These are phyloP conservation scores for Phytophthora sp. DNA, from an alignment of 352 stramenopile species.

Conservation along the genomic window DNA sequence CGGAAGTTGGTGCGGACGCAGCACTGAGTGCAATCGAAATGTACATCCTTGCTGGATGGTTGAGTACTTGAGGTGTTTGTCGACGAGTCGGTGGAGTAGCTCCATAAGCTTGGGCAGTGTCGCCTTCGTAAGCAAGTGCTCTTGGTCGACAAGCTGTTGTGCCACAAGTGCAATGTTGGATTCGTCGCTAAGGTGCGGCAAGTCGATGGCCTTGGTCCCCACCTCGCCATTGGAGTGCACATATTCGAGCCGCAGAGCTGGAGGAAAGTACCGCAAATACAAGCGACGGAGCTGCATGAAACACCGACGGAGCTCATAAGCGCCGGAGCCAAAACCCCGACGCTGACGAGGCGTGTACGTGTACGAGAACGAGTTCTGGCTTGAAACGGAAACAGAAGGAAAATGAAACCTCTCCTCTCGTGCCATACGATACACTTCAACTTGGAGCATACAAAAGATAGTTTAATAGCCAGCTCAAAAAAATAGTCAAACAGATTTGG, in stretches of 20 bases:
- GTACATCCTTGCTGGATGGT: constrained; percentile 27
- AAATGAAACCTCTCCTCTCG: not conserved
- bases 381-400: constrained; percentile 6
- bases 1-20: constrained; percentile 63
- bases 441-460: not conserved
- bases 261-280: constrained; percentile 78
- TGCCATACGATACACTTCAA: constrained; percentile 4
- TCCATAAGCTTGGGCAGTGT: constrained; percentile 54
- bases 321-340: not conserved
- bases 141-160: constrained; percentile 58
- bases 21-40: constrained; percentile 43
- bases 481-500: no score
- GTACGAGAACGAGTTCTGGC: not conserved
- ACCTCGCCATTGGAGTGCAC: constrained; percentile 49
- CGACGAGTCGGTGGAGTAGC: constrained; percentile 72
- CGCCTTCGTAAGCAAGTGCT: constrained; percentile 61
- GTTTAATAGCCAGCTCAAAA: no score
- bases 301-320: not conserved
- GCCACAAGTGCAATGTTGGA: constrained; percentile 65
- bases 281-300: constrained; percentile 71
- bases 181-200: constrained; percentile 70
- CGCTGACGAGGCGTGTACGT: constrained; percentile 16
- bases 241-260: constrained; percentile 71
- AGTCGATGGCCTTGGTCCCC: constrained; percentile 63
- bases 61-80: constrained; percentile 63